Conservation (phyloP, 768 basidiomycete species). For the Suillus variegatus region DNA sequence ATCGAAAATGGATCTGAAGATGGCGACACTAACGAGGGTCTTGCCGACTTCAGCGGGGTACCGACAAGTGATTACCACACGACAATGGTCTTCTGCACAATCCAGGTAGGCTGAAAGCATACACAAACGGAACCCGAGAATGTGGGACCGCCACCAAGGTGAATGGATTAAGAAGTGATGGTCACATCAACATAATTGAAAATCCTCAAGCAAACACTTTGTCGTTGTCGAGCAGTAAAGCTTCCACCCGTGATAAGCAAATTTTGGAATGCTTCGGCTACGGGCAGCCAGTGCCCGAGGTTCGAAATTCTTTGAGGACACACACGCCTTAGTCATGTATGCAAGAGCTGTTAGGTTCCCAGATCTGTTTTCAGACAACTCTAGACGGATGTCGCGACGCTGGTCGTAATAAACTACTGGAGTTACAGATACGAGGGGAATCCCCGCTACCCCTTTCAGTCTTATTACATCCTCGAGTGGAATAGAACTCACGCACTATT, state of each 20-base stretch:
- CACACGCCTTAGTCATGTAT: background rate
- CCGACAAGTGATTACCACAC: background rate
- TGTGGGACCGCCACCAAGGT: background rate
- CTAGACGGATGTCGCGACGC: background rate
- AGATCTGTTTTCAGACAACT: background rate
- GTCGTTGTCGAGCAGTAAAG: background rate
- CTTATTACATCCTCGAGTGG: background rate
- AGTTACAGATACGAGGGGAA: background rate
- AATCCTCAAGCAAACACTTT: background rate
- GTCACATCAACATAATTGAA: background rate
- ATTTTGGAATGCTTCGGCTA: slow-evolving; percentile 1
- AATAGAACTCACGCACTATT: background rate
- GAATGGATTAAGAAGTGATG: slow-evolving; percentile 1
- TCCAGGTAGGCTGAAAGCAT: background rate
- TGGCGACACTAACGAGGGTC: background rate
- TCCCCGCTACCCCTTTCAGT: slow-evolving; percentile 3
- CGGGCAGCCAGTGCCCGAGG: background rate
- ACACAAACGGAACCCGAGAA: background rate
- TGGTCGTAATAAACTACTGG: background rate
- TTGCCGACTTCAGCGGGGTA: background rate
- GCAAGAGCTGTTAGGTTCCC: background rate
- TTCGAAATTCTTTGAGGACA: background rate
- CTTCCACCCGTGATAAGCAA: background rate
- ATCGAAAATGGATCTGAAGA: background rate
- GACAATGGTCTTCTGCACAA: slow-evolving; percentile 1